Base-by-base conservation (phyloP, 2,329 filamentous ascomycete genomes). In the Pseudonectria buxi region DNA sequence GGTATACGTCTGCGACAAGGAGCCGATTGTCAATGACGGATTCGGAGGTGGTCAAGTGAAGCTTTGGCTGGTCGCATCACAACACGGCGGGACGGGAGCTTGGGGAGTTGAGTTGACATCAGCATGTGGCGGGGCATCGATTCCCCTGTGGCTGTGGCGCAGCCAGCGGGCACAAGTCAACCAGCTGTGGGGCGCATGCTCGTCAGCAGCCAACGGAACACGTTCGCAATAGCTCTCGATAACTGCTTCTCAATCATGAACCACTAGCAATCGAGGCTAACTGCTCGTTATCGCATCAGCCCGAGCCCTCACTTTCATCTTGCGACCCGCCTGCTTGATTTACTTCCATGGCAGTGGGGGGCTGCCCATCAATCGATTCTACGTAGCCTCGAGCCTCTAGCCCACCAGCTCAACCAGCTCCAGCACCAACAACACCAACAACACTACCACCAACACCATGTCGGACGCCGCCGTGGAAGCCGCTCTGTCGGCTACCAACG, bases 391-490 rank as follows among this genome's bases (percentile, higher is more conserved):
- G 36, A 33, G 18, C 18, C 35, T 35, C 33, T 37, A 33, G 18
- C 18, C 18, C 18, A 35, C 31, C 35, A 33, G 32, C 31, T 26
- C 36, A 33, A 33, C 32, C 14, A 15, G 29, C 40, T 30, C 5
- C 18, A 15, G 29, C 40, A 31, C 35, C 35, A 34, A 36, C 43
- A 44, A 35, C 40, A 62, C n/a, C n/a, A n/a, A n/a, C n/a, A 15
- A 32, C 40, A 31, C 5, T 9, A 15, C 29, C 40, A 31, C 35
- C 35, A 34, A 36, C 43, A 44, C 36, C 40, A 62, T 62, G 59
- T 56, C 57, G 26, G 58, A 57, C 44, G 47, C 50, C 34, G 45
- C 47, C 14, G 51, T 58, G 28, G 57, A 50, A 45, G 47, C 56
- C 37, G 55, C 53, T 28, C 41, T 53, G 35, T 48, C 46, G 25